Conservation (phyloP, 805 yeast genomes). For the Candida nanaspora region DNA sequence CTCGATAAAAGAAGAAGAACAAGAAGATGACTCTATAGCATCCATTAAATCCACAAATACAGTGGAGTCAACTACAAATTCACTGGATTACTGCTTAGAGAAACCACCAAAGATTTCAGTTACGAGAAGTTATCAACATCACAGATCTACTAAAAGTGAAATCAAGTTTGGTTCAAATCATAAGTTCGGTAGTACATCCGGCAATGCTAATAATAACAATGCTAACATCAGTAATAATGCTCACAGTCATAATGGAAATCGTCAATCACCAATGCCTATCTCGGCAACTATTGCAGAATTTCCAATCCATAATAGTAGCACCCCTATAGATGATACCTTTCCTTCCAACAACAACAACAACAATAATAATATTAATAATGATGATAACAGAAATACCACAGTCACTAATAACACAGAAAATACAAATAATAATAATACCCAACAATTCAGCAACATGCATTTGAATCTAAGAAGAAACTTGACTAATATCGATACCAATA, state of each 20-base stretch:
- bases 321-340: not conserved
- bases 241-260: not conserved
- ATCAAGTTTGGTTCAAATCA: not conserved
- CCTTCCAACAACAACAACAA: not conserved
- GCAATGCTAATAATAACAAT: not conserved
- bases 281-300: not conserved
- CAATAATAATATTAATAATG: not conserved
- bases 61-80: no score
- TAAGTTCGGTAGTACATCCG: not conserved
- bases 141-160: not conserved
- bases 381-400: not conserved
- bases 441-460: no score
- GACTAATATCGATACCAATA: conserved; percentile 10
- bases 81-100: no score
- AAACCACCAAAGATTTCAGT: not conserved
- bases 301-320: conserved; percentile 1
- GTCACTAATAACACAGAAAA: not conserved
- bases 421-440: no score
- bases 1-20: not conserved
- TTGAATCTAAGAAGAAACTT: conserved; percentile 8
- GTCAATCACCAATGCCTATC: not conserved
- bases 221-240: conserved; percentile 3
- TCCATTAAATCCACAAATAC: no score
- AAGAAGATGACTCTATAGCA: no score
- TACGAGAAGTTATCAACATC: not conserved